Base-by-base conservation (phyloP, 1,284 basidiomycete genomes). In the Clitocybe nebularis region DNA sequence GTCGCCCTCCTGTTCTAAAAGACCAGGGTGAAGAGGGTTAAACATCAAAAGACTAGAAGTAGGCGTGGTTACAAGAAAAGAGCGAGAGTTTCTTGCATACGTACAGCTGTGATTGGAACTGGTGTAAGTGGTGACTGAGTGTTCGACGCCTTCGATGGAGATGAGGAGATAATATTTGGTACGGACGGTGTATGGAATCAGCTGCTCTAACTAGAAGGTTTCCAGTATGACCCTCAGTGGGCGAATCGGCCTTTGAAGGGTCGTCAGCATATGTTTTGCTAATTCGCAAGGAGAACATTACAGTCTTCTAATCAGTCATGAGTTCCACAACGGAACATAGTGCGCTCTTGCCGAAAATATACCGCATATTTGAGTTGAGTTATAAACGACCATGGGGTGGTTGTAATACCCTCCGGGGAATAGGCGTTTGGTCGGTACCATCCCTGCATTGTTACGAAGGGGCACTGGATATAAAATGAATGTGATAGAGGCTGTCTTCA, bases 11-110 rank as follows among this genome's bases (percentile, higher is more conserved):
- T 57, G 50, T 19, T 55, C 55, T 17, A 43, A 35, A 22, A 44
- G 46, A 14, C 21, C 30, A 8, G 48, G 41, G 11, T 48, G 36
- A 25, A 48, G 45, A 32, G 46, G 34, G 21, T 45, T 34, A 53
- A 57, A 23, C 52, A 50, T 37, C 49, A 49, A 24, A 43, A 55
- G 29, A 47, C 47, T 34, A 40, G 53, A 48, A 9, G 62, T 47
- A 2, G 81, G 77, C 9, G 85, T 59, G 5, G 75, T 64, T 5
- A 85, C 71, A 8, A 89, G 72, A 61, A 86, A 89, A 1, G 86
- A 88, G 13, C 87, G 82, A 22, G 81, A 85, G 45, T 71, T 72
- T 10, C 84, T 84, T 2, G 81, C 81, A 54, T 89, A 89, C 1
- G 86, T 89, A 26, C 75, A 71, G 3, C 75, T 35, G 66, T 65